These are phyloP conservation scores for Phialophora expanda DNA, from an alignment of 2,329 filamentous ascomycete genomes.

Conservation along the genomic window DNA sequence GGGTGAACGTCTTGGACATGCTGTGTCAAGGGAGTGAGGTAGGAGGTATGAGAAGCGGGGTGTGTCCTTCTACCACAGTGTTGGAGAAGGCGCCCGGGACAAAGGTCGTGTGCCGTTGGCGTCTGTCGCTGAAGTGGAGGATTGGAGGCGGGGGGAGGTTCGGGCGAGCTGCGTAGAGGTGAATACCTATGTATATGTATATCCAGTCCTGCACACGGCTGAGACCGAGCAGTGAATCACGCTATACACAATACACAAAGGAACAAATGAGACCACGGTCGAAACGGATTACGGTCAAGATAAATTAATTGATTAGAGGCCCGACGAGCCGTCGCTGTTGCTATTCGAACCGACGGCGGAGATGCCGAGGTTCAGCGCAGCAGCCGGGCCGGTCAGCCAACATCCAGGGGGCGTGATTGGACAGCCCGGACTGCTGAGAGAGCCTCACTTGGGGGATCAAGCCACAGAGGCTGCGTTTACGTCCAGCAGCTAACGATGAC, in stretches of 20 bases:
- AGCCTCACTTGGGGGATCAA: no score
- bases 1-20: conserved; percentile 72
- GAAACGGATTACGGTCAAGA: not conserved
- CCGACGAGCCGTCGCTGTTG: not conserved
- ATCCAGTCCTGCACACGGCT: not conserved
- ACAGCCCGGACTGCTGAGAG: no score
- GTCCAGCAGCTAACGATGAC: no score
- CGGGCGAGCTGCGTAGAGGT: not conserved
- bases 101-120: not conserved
- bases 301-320: conserved; percentile 3
- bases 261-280: not conserved
- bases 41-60: no score
- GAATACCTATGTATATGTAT: not conserved
- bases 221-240: not conserved
- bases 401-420: not conserved
- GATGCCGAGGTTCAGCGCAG: conserved; percentile 5
- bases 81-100: no score
- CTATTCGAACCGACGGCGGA: not conserved
- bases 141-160: not conserved
- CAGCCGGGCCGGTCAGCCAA: conserved; percentile 7
- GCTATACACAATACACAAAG: not conserved
- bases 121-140: not conserved
- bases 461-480: no score
- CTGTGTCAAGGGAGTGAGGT: not conserved
- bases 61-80: not conserved